Base-by-base conservation (phyloP, 306 rosid genomes). In the Heteromeles arbutifolia region DNA sequence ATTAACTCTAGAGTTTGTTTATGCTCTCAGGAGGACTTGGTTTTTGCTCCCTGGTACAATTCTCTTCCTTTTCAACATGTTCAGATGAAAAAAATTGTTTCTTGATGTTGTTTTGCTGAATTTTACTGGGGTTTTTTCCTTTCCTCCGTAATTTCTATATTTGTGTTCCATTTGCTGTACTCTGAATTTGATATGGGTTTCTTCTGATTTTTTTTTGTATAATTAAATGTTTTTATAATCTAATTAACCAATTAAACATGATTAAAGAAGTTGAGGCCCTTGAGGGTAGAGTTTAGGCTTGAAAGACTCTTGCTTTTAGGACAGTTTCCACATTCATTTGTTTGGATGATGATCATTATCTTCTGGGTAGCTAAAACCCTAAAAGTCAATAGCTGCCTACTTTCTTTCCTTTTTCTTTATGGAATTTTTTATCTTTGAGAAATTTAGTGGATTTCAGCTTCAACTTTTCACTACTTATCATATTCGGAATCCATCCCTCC, bases 291-390 rank as follows among this genome's bases (percentile, higher is more conserved):
- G 50, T 64, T 21, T 52, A 17, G 44, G 73, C 26, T 34, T 52
- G 53, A 74, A 32, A 29, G 41, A 54, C 4, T 78, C 54, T 62
- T 74, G 75, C 29, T 69, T 29, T 39, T 45, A 31, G 74, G 62
- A 32, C 61, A 65, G 58, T 8, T 52, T 63, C 34, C 28, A 15
- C 34, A 24, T 34, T 25, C 26, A 50, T n/a, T 74, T 25, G 52
- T 69, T 72, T 18, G 28, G 75, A 50, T 63, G 80, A 77, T 69
- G 64, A 80, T 82, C 74, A 62, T 82, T 74, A 62, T 78, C 50
- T 65, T 63, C 53, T 54, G 31, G 25, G 39, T 69, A 65, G 67
- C 77, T 59, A 54, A 56, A 56, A n/a, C 28, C 62, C 62, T 56
- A 21, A 24, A 72, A 56, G 75, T 66, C 70, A 67, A 74, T 68